Evolutionary conservation across 305 asterid species (phyloP), one percentile per base, ranked within the genome.

Genomic region (Solanum hybrid): DNA sequence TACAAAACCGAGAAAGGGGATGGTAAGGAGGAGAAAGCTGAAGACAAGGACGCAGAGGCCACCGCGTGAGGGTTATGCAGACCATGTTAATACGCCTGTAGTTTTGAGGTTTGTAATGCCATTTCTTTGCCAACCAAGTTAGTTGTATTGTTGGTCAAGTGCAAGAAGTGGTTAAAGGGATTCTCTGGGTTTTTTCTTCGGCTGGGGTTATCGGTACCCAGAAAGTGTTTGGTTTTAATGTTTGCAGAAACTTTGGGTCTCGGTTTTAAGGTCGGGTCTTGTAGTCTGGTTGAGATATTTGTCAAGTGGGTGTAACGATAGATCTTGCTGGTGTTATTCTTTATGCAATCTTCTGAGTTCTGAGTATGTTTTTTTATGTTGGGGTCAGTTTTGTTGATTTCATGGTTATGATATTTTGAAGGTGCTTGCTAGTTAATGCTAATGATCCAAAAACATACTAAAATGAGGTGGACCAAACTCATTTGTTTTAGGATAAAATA

Each of bases 1-100:
- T n/a, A 79, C 86, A 81, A 40, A 81, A 81, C 86, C 24, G 8
- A 81, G 86, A 26, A 81, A 81, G 69, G 86, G 36, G 86, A 86
- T 26, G 37, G 5, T 26, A 87, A 40, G 82, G 36, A 26, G 64
- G 86, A 81, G 69, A 81, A 26, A 38, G 26, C 69, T 13, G 46
- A 77, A 14, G 64, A 42, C 86, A 2, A 81, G 69, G 86, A 40
- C 7, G 31, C 87, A 89, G 93, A 88, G 31, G 86, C 69, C 8
- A 38, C 69, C 16, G 86, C 5, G 0, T 81, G 86, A 81, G 69
- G 86, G 24, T 16, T 26, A 40, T 26, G 36, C 69, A 7, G 1
- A 9, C 66, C 22, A 16, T 9, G 24, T 9, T 12, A 27, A 37
- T 27, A 40, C 60, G 6, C 85, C 29, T 80, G 35, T 80, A 80